Evolutionary conservation across 257 asterid genomes (phyloP).

Genomic region (Gentiana macrophylla): DNA sequence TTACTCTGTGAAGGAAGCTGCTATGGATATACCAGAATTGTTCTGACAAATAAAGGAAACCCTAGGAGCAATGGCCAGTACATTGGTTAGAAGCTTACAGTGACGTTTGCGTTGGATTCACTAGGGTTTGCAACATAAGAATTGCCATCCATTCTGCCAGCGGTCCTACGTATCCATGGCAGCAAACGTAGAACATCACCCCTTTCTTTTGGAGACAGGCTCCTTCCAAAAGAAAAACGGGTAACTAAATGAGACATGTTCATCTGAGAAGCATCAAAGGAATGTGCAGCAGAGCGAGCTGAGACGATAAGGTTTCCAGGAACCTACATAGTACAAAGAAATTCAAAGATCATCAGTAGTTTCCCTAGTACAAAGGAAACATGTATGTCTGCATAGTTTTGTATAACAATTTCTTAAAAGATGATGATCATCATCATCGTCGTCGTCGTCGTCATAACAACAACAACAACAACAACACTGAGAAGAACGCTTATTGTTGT

Average conservation of each 20-base stretch:
- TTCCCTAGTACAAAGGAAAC: too few species aligned
- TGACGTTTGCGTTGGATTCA: conserved; percentile 70
- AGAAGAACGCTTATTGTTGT: too few species aligned
- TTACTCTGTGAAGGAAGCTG: background rate
- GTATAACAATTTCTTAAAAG: too few species aligned
- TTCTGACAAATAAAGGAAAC: background rate
- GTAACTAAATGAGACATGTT: conserved; percentile 82
- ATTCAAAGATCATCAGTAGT: background rate
- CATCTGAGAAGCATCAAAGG: conserved; percentile 91
- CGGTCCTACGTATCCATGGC: conserved; percentile 68
- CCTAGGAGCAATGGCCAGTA: background rate
- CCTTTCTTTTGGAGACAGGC: conserved; percentile 48
- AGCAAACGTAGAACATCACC: conserved; percentile 56
- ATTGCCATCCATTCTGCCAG: conserved; percentile 57
- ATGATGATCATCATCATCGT: too few species aligned
- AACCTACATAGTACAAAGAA: conserved; percentile 38
- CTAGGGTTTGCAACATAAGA: conserved; percentile 72
- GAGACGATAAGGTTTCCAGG: conserved; percentile 85
- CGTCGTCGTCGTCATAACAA: too few species aligned
- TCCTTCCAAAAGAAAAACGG: conserved; percentile 75
- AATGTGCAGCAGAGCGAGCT: conserved; percentile 83
- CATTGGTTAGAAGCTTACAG: conserved; percentile 41
- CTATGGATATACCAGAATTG: background rate
- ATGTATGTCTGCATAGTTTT: too few species aligned
- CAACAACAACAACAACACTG: too few species aligned